phyloP scores from a whole-genome alignment of 306 rosid genomes.

The Rosa rugosa region DNA sequence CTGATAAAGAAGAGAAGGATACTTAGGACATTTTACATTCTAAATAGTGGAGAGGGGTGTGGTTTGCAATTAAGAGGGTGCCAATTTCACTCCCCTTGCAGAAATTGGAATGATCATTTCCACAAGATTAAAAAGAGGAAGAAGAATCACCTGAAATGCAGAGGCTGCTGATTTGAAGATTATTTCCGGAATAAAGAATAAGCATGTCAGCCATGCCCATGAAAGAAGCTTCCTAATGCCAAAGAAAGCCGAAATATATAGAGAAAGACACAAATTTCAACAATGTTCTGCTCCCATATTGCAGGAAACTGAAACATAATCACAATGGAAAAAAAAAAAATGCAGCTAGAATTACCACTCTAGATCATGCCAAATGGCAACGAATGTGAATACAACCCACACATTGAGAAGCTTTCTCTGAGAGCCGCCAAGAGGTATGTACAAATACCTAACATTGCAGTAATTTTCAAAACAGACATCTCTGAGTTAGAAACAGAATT shows the following conservation, averaged over 20 bases:
- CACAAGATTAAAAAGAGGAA: background rate
- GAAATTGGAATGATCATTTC: background rate
- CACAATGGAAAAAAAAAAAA: slow-evolving; percentile 9
- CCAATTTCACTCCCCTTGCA: background rate
- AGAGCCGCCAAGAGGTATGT: slow-evolving; percentile 92
- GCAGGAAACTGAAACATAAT: slow-evolving; percentile 24
- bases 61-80: background rate
- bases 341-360: slow-evolving; percentile 62
- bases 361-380: slow-evolving; percentile 92
- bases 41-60: background rate
- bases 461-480: slow-evolving; percentile 2
- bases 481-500: slow-evolving; percentile 14
- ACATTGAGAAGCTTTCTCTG: slow-evolving; percentile 71
- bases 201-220: slow-evolving; percentile 96
- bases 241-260: slow-evolving; percentile 28
- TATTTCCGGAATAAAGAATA: slow-evolving; percentile 87
- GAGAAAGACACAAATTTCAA: slow-evolving; percentile 19
- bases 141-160: slow-evolving; percentile 62
- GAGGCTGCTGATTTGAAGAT: slow-evolving; percentile 69
- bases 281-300: slow-evolving; percentile 21
- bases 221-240: slow-evolving; percentile 88
- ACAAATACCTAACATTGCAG: slow-evolving; percentile 68
- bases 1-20: background rate
- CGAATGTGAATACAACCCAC: slow-evolving; percentile 92
- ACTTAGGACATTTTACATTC: background rate